Conservation (phyloP, 2,329 filamentous ascomycete genomes). For the Colletotrichum sp. region DNA sequence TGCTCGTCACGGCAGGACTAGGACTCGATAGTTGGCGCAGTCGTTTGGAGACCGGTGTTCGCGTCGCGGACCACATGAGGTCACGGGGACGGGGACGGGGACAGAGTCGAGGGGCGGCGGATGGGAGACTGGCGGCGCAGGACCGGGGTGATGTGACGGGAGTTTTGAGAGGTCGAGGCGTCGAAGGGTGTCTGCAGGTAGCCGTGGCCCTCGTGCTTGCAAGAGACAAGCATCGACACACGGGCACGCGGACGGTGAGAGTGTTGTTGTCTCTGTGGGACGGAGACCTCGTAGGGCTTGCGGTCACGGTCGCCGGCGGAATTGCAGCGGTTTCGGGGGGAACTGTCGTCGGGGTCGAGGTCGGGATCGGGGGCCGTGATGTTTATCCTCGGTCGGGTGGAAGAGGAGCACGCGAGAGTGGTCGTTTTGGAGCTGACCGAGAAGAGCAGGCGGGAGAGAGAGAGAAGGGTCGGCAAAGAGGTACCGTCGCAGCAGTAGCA, state of each 20-base stretch:
- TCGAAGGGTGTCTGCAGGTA: conserved; percentile 18
- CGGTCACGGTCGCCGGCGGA: neutral
- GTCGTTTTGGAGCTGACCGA: conserved; percentile 6
- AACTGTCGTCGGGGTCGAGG: neutral
- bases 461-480: neutral
- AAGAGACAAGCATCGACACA: conserved; percentile 14
- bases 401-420: conserved; percentile 19
- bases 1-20: conserved; percentile 19
- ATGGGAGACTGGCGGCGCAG: conserved; percentile 7
- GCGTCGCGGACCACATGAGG: conserved; percentile 23
- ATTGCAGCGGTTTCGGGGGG: neutral
- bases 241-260: conserved; percentile 9
- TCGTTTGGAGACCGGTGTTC: conserved; percentile 21
- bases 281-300: conserved; percentile 1
- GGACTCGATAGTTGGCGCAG: conserved; percentile 24
- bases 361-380: conserved; percentile 1
- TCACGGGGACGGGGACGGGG: conserved; percentile 13
- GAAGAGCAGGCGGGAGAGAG: neutral
- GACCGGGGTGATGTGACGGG: conserved; percentile 16
- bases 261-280: neutral
- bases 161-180: conserved; percentile 17
- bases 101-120: conserved; percentile 4
- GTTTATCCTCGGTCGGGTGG: conserved; percentile 23
- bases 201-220: conserved; percentile 20
- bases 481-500: neutral